These are phyloP conservation scores for Retiboletus flavoniger DNA, from an alignment of 1,284 basidiomycete species.

Conservation along the genomic window DNA sequence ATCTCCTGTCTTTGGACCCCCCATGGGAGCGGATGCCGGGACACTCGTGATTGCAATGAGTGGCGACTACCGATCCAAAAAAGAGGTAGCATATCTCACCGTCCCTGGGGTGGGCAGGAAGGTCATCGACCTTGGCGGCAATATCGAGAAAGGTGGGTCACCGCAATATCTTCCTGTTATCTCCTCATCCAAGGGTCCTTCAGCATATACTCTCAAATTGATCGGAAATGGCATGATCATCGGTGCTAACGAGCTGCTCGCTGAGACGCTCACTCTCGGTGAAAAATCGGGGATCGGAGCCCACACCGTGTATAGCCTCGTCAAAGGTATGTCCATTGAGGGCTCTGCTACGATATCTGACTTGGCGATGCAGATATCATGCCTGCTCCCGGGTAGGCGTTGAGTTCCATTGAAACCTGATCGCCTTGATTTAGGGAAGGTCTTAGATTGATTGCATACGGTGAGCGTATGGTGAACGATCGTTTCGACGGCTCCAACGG, in stretches of 20 bases:
- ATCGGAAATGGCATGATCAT: constrained; percentile 74
- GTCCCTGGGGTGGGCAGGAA: constrained; percentile 81
- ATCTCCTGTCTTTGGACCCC: constrained; percentile 79
- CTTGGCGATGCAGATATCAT: constrained; percentile 46
- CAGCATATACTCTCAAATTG: constrained; percentile 77
- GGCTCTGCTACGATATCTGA: constrained; percentile 23
- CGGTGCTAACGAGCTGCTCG: constrained; percentile 73
- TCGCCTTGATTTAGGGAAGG: neutral
- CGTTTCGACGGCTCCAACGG: constrained; percentile 76
- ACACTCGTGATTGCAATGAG: constrained; percentile 77
- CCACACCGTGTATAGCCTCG: constrained; percentile 53
- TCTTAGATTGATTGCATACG: constrained; percentile 55
- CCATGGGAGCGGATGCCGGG: constrained; percentile 64
- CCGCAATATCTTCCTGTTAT: neutral
- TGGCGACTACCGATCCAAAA: constrained; percentile 83
- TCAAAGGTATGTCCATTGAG: constrained; percentile 49
- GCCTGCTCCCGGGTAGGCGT: constrained; percentile 54
- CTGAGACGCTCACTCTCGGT: constrained; percentile 79
- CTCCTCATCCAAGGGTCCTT: constrained; percentile 1
- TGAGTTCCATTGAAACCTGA: neutral
- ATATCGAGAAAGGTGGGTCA: constrained; percentile 68
- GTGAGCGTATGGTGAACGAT: constrained; percentile 67
- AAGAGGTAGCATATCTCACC: constrained; percentile 71
- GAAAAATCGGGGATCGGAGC: constrained; percentile 82
- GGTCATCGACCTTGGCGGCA: constrained; percentile 70